phyloP scores from a whole-genome alignment of 805 yeast species.

The Cyberlindnera samutprakarnensis region DNA sequence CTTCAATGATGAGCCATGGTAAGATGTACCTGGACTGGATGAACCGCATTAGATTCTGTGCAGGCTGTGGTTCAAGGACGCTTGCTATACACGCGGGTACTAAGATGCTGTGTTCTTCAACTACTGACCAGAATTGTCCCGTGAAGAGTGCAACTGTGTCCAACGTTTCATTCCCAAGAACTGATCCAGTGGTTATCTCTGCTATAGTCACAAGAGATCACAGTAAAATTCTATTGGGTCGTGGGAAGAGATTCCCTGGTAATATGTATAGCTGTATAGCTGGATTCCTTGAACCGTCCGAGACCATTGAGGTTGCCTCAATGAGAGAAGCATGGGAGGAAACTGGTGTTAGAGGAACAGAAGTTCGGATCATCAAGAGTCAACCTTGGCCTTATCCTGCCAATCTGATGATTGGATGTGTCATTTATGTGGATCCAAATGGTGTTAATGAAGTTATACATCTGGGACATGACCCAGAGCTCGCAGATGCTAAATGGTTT shows the following conservation, averaged over 20 bases:
- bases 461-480: slow-evolving; percentile 78
- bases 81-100: slow-evolving; percentile 64
- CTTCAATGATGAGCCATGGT: slow-evolving; percentile 71
- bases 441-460: slow-evolving; percentile 57
- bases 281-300: slow-evolving; percentile 95
- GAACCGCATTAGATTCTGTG: slow-evolving; percentile 66
- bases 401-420: slow-evolving; percentile 87
- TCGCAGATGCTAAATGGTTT: slow-evolving; percentile 84
- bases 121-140: slow-evolving; percentile 18
- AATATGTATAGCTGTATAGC: slow-evolving; percentile 80
- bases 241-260: slow-evolving; percentile 53
- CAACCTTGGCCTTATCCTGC: slow-evolving; percentile 99
- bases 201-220: slow-evolving; percentile 62
- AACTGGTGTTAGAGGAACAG: slow-evolving; percentile 65
- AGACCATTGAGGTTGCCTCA: slow-evolving; percentile 83
- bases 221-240: slow-evolving; percentile 60
- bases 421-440: slow-evolving; percentile 68
- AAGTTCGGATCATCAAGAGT: slow-evolving; percentile 56
- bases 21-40: slow-evolving; percentile 86
- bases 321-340: slow-evolving; percentile 93
- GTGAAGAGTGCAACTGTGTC: slow-evolving; percentile 43
- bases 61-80: slow-evolving; percentile 72
- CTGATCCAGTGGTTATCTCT: slow-evolving; percentile 83
- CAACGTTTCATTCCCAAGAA: slow-evolving; percentile 84
- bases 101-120: slow-evolving; percentile 40